These are phyloP conservation scores for Raddia distichophylla DNA, from an alignment of 176 grass and related monocot genomes.

Conservation along the genomic window DNA sequence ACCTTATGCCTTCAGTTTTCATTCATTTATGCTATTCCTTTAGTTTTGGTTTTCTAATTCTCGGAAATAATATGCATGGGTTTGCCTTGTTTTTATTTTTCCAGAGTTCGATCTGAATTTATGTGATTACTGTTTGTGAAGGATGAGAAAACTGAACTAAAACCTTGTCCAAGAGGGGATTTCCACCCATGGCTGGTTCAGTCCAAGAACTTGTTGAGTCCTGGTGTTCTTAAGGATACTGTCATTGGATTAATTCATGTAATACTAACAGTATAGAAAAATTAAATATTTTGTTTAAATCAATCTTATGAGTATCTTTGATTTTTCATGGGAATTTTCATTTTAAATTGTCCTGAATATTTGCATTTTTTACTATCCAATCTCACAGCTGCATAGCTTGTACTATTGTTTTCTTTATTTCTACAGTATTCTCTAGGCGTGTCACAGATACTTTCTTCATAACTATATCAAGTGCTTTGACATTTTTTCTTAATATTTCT, in stretches of 20 bases:
- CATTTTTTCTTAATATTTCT: not conserved
- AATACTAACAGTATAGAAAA: not conserved
- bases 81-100: not conserved
- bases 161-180: not conserved
- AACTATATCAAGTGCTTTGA: not conserved
- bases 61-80: not conserved
- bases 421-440: not conserved
- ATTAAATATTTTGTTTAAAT: not conserved
- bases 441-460: not conserved
- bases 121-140: slow-evolving; percentile 4
- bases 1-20: slow-evolving; percentile 7
- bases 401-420: not conserved
- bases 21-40: not conserved
- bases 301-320: not conserved
- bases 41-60: too few relatives aligned
- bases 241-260: not conserved
- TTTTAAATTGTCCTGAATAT: not conserved
- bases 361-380: not conserved
- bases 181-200: not conserved
- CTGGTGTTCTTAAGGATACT: not conserved
- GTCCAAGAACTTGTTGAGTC: not conserved
- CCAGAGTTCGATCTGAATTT: not conserved
- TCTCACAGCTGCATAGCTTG: not conserved
- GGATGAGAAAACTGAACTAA: slow-evolving; percentile 5
- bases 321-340: slow-evolving; percentile 8